Percentiles rank a stretch among this genome's conserved stretches.
Evolutionary conservation across 148 eudicot genomes (phyloP).

Genomic region (Amaranthus palmeri): DNA sequence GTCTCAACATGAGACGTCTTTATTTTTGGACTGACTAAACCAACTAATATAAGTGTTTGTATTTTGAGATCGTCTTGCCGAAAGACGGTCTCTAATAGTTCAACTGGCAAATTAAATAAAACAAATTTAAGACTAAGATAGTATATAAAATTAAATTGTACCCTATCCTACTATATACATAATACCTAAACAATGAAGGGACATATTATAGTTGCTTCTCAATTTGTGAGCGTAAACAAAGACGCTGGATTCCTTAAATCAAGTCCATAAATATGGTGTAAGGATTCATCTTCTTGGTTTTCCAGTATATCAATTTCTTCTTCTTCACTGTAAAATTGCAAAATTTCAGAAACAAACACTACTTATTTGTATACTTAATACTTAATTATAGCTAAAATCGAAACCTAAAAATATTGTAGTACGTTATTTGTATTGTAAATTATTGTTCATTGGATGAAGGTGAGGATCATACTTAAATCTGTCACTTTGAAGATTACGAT

Average conservation of each 20-base stretch:
- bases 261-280: conserved; percentile 26
- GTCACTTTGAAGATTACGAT: conserved; percentile 22
- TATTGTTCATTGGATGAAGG: conserved; percentile 3
- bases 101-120: no score
- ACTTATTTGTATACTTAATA: neutral
- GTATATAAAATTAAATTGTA: no score
- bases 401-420: neutral
- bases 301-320: conserved; percentile 22
- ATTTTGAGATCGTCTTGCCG: no score
- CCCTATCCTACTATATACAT: no score
- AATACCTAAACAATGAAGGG: no score
- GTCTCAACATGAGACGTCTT: no score
- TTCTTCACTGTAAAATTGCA: conserved; percentile 35
- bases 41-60: no score
- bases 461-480: conserved; percentile 28
- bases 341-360: neutral
- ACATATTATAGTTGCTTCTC: neutral
- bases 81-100: no score
- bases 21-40: no score
- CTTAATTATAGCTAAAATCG: neutral
- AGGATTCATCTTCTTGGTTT: conserved; percentile 23
- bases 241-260: conserved; percentile 33
- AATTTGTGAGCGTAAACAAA: conserved; percentile 31
- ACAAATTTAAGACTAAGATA: no score
- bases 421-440: conserved; percentile 7